Evolutionary conservation across 805 yeast species (phyloP), one percentile per base, ranked within the genome.

Genomic region (Candida jianshihensis): DNA sequence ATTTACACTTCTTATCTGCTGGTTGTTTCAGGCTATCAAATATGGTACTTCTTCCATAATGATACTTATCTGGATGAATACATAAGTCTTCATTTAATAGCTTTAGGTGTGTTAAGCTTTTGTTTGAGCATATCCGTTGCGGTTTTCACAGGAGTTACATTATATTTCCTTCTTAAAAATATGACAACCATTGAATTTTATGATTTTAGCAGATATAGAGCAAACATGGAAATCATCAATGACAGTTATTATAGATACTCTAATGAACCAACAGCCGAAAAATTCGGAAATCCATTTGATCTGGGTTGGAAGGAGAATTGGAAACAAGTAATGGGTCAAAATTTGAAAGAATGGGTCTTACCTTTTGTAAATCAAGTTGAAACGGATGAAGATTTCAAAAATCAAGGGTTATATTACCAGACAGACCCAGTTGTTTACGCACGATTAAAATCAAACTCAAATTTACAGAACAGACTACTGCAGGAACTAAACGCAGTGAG

Each of bases 111-210:
- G 4, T 34, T 79, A 3, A 68, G 79, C 1, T 40, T 68, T 12
- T 68, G 74, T 6, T 61, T 86, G 40, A 63, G 71, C 4, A 38
- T 84, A 0, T 73, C 90, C 6, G 69, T 83, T 34, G 49, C 61
- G 3, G 52, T 75, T 2, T 84, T 90, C 54, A 56, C 73, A 0
- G 65, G 60, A 1, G 79, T 82, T 47, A 70, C 78, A 35, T 40
- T 74, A 3, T 84, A 73, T 47, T 72, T 85, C 47, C 56, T 85
- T 8, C 42, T 76, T 16, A 59, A 55, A 10, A 90, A 90, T 60
- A 61, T 66, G 41, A 89, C 97, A 4, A 90, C 97, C 0, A 70
- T 90, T 19, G 98, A 92, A 59, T 64, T 78, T 40, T 78, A 74
- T 50, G 85, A 79, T 28, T 50, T 53, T 22, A 65, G 70, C 32